phyloP scores from a whole-genome alignment of 257 asterid species.

The Salvia rosmarinus region DNA sequence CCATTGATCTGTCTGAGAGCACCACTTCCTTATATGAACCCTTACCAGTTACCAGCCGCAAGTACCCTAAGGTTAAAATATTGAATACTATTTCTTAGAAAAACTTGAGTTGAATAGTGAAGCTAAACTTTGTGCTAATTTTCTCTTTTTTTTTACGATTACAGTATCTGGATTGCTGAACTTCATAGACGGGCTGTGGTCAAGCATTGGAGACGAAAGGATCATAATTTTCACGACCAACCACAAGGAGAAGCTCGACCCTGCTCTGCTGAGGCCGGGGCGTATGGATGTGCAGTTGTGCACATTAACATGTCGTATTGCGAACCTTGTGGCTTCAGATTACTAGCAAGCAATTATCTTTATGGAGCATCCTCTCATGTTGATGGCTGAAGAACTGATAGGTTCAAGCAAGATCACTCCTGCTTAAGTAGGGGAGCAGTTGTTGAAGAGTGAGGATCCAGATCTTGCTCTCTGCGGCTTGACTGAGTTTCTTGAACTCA shows the following conservation, averaged over 20 bases:
- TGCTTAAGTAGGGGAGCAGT: constrained; percentile 61
- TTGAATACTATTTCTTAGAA: too few relatives aligned
- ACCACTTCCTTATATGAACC: neutral
- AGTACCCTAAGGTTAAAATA: neutral
- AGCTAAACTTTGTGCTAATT: neutral
- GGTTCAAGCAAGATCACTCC: constrained; percentile 52
- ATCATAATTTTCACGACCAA: constrained; percentile 62
- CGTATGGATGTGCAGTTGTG: constrained; percentile 54
- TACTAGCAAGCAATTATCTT: constrained; percentile 45
- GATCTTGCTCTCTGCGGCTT: constrained; percentile 45
- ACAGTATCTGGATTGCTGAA: constrained; percentile 67
- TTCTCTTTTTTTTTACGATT: constrained; percentile 36
- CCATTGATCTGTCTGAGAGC: constrained; percentile 47
- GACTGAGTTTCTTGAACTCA: constrained; percentile 46
- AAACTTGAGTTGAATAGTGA: too few relatives aligned
- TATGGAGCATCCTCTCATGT: constrained; percentile 37
- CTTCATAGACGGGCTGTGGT: constrained; percentile 68
- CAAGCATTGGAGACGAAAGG: constrained; percentile 68
- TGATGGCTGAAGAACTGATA: constrained; percentile 37
- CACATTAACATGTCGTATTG: constrained; percentile 56
- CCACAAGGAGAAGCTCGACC: constrained; percentile 56
- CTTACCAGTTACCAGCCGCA: neutral
- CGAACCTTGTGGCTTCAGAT: constrained; percentile 45
- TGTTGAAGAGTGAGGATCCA: constrained; percentile 42
- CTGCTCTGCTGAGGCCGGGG: constrained; percentile 57